phyloP scores from a whole-genome alignment of 2,329 filamentous ascomycete genomes.

The Epichloe bromicola region DNA sequence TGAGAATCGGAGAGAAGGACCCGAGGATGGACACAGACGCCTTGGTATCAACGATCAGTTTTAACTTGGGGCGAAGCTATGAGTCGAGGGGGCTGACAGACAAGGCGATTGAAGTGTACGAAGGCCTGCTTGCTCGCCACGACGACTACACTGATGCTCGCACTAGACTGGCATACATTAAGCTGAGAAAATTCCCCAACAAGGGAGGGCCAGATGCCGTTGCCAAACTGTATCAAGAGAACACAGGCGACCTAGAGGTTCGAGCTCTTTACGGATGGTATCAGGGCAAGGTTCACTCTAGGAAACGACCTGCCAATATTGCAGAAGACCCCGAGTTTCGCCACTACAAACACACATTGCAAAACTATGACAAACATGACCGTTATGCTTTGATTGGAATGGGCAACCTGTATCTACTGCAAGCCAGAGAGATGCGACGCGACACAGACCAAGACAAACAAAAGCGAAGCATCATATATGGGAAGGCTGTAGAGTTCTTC shows the following conservation, averaged over 20 bases:
- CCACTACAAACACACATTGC: conserved; percentile 92
- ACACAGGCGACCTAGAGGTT: conserved; percentile 78
- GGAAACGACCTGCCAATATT: conserved; percentile 69
- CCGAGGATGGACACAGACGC: conserved; percentile 74
- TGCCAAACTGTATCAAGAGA: conserved; percentile 71
- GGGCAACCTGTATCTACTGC: conserved; percentile 81
- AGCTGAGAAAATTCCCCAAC: conserved; percentile 64
- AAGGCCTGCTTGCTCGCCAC: conserved; percentile 73
- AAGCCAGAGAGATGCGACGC: conserved; percentile 87
- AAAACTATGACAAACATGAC: conserved; percentile 93
- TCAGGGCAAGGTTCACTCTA: conserved; percentile 64
- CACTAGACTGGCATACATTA: conserved; percentile 80
- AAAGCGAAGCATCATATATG: conserved; percentile 76
- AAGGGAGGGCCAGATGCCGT: conserved; percentile 82
- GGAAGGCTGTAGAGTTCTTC: conserved; percentile 93
- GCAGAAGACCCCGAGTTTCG: conserved; percentile 83
- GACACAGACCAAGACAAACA: conserved; percentile 83
- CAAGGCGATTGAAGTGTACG: conserved; percentile 79
- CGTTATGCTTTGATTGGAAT: conserved; percentile 93
- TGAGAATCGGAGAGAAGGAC: conserved; percentile 65
- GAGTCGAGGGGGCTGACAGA: conserved; percentile 72
- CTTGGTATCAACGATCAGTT: conserved; percentile 89
- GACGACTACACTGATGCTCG: conserved; percentile 86
- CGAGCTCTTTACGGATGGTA: conserved; percentile 94
- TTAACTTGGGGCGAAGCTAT: conserved; percentile 88